Evolutionary conservation across 2,329 filamentous ascomycete genomes (phyloP).

Genomic region (Penicillium digitatum): DNA sequence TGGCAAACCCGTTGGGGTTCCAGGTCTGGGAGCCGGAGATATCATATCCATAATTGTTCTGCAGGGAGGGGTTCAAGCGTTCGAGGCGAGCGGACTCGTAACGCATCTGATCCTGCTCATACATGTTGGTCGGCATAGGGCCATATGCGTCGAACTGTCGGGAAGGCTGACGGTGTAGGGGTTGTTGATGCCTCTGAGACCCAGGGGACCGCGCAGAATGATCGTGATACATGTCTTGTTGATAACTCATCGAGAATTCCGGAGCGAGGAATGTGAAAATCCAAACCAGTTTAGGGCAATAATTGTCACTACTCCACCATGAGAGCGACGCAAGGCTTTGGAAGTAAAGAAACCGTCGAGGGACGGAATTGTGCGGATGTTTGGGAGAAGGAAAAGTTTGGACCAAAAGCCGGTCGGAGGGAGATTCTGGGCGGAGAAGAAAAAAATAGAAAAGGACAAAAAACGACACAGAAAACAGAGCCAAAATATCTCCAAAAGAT

Average conservation of each 20-base stretch:
- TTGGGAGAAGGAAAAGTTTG: slow-evolving; percentile 6
- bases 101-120: slow-evolving; percentile 61
- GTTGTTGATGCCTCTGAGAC: slow-evolving; percentile 64
- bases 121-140: slow-evolving; percentile 64
- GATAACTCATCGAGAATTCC: slow-evolving; percentile 37
- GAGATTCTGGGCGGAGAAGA: slow-evolving; percentile 13
- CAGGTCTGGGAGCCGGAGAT: slow-evolving; percentile 68
- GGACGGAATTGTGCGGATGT: slow-evolving; percentile 13
- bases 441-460: slow-evolving; percentile 6
- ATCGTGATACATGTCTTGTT: slow-evolving; percentile 61
- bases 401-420: slow-evolving; percentile 15
- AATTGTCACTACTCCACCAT: slow-evolving; percentile 30
- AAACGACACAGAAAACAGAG: slow-evolving; percentile 13
- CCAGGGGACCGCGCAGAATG: slow-evolving; percentile 66
- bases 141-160: slow-evolving; percentile 73
- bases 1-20: slow-evolving; percentile 71
- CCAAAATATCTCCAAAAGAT: slow-evolving; percentile 16
- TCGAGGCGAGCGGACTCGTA: slow-evolving; percentile 55
- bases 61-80: slow-evolving; percentile 56
- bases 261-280: slow-evolving; percentile 32
- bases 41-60: slow-evolving; percentile 65
- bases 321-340: slow-evolving; percentile 21
- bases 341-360: slow-evolving; percentile 10
- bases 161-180: slow-evolving; percentile 67
- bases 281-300: slow-evolving; percentile 17